Base-by-base conservation (phyloP, 306 rosid species). In the Delonix regia region DNA sequence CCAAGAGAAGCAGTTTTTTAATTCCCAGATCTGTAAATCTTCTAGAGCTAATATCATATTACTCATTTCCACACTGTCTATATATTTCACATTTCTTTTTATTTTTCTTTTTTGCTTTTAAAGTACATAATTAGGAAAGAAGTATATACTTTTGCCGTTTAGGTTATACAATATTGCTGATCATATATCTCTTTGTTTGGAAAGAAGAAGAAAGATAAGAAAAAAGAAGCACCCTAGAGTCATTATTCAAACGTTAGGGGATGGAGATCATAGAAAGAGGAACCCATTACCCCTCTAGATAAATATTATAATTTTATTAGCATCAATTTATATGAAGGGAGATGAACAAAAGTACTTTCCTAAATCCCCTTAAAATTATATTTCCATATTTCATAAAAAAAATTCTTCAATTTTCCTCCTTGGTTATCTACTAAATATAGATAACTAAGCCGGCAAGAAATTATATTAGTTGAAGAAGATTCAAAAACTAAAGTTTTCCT, bases 1-100 rank as follows among this genome's bases (percentile, higher is more conserved):
- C 51, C 18, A 24, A 24, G 56, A 48, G 33, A 21, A 47, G 63
- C 57, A 45, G 63, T 45, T 59, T 33, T 70, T 57, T 38, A 44
- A 44, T 49, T 78, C 10, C 27, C 53, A 59, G 77, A 78, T 70
- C 82, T 78, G 0, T 16, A 9, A 21, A 25, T 66, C 34, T 22
- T 33, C 49, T 19, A 38, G n/a, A n/a, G 16, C 4, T 10, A 63
- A 63, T 36, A 27, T 65, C 7, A 2, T 16, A 64, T 19, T 38
- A 36, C 36, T 18, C 38, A 15, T 61, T 33, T 62, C 7, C 6
- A 33, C 6, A 25, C 12, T 62, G 25, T 11, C 12, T 30, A 19
- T 9, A 16, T n/a, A 7, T 36, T 34, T 18, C 47, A 63, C 7
- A 63, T 8, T 63, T n/a, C n/a, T 18, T 2, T 19, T 19, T 30